These are phyloP conservation scores for Linum usitatissimum DNA, from an alignment of 345 rosid species.

Conservation along the genomic window DNA sequence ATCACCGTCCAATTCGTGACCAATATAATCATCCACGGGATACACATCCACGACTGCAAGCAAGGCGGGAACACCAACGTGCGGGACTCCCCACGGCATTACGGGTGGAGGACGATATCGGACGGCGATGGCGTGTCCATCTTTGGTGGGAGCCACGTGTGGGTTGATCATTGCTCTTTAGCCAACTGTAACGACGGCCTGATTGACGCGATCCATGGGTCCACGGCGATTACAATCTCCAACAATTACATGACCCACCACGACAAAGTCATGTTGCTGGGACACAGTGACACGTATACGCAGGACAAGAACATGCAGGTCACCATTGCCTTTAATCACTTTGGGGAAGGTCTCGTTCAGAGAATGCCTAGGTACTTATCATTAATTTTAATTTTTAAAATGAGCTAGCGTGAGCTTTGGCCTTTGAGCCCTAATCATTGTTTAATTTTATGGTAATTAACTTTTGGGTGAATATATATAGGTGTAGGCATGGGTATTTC, in stretches of 20 bases:
- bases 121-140: slow-evolving; percentile 5
- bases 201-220: not conserved
- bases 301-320: slow-evolving; percentile 4
- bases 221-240: slow-evolving; percentile 1
- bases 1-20: slow-evolving; percentile 3
- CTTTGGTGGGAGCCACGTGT: slow-evolving; percentile 6
- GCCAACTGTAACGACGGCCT: not conserved
- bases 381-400: not conserved
- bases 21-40: not conserved
- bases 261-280: slow-evolving; percentile 4
- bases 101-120: slow-evolving; percentile 5
- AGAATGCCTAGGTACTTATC: not conserved
- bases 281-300: not conserved
- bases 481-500: slow-evolving; percentile 6
- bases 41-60: slow-evolving; percentile 4
- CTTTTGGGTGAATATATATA: not conserved
- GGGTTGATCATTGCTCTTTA: slow-evolving; percentile 2
- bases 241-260: slow-evolving; percentile 7
- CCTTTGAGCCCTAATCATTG: no score
- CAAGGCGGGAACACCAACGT: slow-evolving; percentile 2
- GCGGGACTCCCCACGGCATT: slow-evolving; percentile 7
- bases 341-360: slow-evolving; percentile 3
- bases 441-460: not conserved
- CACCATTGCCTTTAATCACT: slow-evolving; percentile 5
- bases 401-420: no score